phyloP scores from a whole-genome alignment of 1,139 yeast genomes.

The Arxiozyma slooffiae region DNA sequence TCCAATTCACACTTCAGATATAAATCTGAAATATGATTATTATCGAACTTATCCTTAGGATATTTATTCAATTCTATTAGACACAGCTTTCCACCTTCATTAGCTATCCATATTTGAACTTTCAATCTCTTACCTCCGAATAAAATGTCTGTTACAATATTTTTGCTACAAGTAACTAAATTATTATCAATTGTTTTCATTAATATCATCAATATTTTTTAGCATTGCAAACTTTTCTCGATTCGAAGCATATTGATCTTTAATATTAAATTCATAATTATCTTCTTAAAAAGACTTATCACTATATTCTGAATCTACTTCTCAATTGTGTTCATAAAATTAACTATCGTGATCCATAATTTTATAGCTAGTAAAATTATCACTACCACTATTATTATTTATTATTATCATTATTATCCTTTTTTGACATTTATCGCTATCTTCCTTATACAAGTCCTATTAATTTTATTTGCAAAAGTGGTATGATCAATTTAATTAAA shows the following conservation, averaged over 20 bases:
- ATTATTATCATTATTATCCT: not conserved
- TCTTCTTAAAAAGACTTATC: not conserved
- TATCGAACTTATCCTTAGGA: conserved; percentile 9
- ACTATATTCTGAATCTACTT: not conserved
- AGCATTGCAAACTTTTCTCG: not conserved
- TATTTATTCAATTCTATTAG: conserved; percentile 5
- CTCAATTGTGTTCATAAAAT: not conserved
- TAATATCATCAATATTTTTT: not conserved
- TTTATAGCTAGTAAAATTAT: not conserved
- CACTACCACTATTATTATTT: not conserved
- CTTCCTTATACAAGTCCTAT: not conserved
- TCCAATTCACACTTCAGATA: not conserved
- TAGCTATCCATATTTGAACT: conserved; percentile 22
- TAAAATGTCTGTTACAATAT: conserved; percentile 10
- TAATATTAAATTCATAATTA: not conserved
- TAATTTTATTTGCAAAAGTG: not conserved
- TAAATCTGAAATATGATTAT: conserved; percentile 10
- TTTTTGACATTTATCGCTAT: not conserved
- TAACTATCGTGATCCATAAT: not conserved
- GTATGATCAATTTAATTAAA: conserved; percentile 11
- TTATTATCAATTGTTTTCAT: not conserved
- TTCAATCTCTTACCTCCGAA: conserved; percentile 26
- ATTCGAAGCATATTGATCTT: not conserved
- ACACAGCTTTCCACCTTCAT: conserved; percentile 4
- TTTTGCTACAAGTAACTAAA: not conserved